Percentiles rank a stretch among this genome's conserved stretches.
phyloP scores from a whole-genome alignment of 257 asterid genomes.

The Eustoma russellianum region DNA sequence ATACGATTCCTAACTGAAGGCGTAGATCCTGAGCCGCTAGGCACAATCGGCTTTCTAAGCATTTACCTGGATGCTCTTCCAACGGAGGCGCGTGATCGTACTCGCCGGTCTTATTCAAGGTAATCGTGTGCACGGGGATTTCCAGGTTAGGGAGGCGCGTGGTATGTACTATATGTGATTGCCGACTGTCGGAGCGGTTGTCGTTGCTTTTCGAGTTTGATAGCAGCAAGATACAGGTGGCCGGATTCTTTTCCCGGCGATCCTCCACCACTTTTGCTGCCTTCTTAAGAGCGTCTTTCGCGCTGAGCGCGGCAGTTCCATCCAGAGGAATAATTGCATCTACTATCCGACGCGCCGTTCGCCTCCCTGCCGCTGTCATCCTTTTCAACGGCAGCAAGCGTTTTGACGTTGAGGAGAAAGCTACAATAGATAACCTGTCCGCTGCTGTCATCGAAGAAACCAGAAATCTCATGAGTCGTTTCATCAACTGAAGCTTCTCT shows the following conservation, averaged over 20 bases:
- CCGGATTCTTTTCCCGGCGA: constrained; percentile 75
- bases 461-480: constrained; percentile 52
- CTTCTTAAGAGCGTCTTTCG: constrained; percentile 69
- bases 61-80: constrained; percentile 26
- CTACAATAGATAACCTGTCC: constrained; percentile 86
- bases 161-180: constrained; percentile 33
- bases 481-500: constrained; percentile 67
- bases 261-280: constrained; percentile 93
- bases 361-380: constrained; percentile 66
- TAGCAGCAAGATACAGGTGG: constrained; percentile 58
- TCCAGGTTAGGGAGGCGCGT: constrained; percentile 48
- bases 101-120: constrained; percentile 28
- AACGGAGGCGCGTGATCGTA: constrained; percentile 26
- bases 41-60: constrained; percentile 39
- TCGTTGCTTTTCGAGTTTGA: constrained; percentile 54
- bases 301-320: constrained; percentile 42
- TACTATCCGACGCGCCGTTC: constrained; percentile 79
- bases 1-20: constrained; percentile 38
- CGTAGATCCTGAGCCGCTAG: constrained; percentile 48
- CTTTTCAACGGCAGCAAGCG: constrained; percentile 69
- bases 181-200: constrained; percentile 18
- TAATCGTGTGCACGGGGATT: constrained; percentile 55
- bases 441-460: constrained; percentile 68
- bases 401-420: constrained; percentile 84
- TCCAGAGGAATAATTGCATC: constrained; percentile 63